Evolutionary conservation across 257 asterid genomes (phyloP), one percentile per base, ranked within the genome.

Genomic region (Ilex aquifolium): DNA sequence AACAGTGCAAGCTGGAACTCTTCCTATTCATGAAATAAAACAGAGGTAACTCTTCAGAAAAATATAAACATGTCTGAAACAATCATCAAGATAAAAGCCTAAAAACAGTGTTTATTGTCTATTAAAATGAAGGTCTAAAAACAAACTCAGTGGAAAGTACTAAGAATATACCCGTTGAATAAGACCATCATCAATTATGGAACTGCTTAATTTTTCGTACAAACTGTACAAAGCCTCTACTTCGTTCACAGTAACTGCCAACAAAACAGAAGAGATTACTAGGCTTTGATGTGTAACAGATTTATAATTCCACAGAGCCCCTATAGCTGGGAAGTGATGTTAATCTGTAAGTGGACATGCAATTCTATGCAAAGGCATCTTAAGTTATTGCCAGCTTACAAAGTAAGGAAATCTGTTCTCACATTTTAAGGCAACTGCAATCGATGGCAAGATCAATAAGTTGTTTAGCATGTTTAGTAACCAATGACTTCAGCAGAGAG

Each of bases 161-260:
- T 21, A 1, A 21, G 48, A 48, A 64, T 14, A 29, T 79, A 91
- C 97, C 96, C 88, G 85, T 69, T 82, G 90, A 74, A 91, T 80
- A 66, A 72, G 81, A 32, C 90, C 96, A 69, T 91, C 91, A 64
- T 87, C 94, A 31, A 90, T 80, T 69, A 90, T 91, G 48, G 90
- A 91, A 63, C 97, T 78, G 78, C 95, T 86, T 65, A 90, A 83
- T 89, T 87, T 85, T 80, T 85, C 83, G 65, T 79, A 90, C 64
- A 90, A 78, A 66, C 87, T 95, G 61, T 90, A 87, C 68, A 90
- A 73, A 11, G 97, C 97, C 79, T 90, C 95, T 59, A 90, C 79
- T 75, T 90, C 97, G 56, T 91, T 90, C 60, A 90, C 95, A 64
- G 91, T 82, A 71, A 90, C 95, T 89, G 94, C 27, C 84, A 76